These are phyloP conservation scores for Platanus orientalis DNA, from an alignment of 164 flowering plant species.

Conservation along the genomic window DNA sequence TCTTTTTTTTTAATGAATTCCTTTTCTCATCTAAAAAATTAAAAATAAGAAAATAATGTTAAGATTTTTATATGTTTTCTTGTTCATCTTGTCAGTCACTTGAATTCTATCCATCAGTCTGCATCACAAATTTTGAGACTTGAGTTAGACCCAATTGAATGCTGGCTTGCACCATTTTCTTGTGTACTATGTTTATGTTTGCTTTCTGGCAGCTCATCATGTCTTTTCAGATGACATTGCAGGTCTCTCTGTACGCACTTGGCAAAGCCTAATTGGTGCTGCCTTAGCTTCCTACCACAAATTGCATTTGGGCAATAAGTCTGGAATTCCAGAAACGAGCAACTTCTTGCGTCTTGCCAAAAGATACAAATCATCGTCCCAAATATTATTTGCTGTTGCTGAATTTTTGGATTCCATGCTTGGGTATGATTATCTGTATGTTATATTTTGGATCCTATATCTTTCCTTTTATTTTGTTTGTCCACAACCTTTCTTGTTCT, in stretches of 20 bases:
- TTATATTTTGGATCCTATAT: background rate
- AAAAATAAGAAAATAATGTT: too few relatives aligned
- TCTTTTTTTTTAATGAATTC: too few relatives aligned
- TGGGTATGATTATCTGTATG: conserved; percentile 38
- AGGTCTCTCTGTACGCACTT: conserved; percentile 42
- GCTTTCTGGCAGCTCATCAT: background rate
- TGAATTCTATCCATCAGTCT: too few relatives aligned
- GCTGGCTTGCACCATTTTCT: too few relatives aligned
- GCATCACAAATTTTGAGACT: too few relatives aligned
- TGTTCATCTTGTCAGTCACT: too few relatives aligned
- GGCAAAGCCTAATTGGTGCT: conserved; percentile 77
- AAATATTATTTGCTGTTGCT: conserved; percentile 70
- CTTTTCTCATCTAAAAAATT: too few relatives aligned
- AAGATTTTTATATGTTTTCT: too few relatives aligned
- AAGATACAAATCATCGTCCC: conserved; percentile 52
- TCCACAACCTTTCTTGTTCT: background rate
- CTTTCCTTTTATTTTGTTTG: background rate
- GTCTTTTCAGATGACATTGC: conserved; percentile 40
- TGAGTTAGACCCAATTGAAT: too few relatives aligned
- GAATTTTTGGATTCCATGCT: conserved; percentile 55
- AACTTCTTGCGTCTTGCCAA: conserved; percentile 52
- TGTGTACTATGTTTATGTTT: too few relatives aligned
- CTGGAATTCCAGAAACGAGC: conserved; percentile 30
- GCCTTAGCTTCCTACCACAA: conserved; percentile 52
- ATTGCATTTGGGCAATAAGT: conserved; percentile 9